These are phyloP conservation scores for Cutaneotrichosporon sp. DNA, from an alignment of 1,284 basidiomycete species.

Conservation along the genomic window DNA sequence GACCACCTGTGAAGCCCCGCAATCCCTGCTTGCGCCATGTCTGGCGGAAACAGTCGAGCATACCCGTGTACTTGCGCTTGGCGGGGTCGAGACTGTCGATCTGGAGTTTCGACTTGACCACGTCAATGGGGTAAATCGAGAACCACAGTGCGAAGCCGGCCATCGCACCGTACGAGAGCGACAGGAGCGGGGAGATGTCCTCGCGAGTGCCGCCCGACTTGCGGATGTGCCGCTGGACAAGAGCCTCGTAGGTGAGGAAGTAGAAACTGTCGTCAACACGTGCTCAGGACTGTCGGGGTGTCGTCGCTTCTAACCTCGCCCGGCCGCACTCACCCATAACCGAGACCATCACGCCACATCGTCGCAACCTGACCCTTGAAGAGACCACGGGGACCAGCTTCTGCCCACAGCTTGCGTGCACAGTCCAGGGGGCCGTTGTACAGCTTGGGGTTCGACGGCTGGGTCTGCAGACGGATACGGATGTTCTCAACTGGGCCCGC, in stretches of 20 bases:
- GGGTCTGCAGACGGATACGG: constrained; percentile 89
- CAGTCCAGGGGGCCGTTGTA: constrained; percentile 85
- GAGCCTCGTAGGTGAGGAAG: constrained; percentile 88
- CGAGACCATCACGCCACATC: constrained; percentile 75
- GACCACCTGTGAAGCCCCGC: constrained; percentile 79
- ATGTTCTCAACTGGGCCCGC: constrained; percentile 97
- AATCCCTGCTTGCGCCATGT: constrained; percentile 78
- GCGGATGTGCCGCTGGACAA: constrained; percentile 78
- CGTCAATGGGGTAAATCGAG: constrained; percentile 85
- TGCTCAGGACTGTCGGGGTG: too few relatives aligned
- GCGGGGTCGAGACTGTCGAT: constrained; percentile 76
- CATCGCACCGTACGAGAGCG: constrained; percentile 76
- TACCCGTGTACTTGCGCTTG: constrained; percentile 73
- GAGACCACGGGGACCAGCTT: constrained; percentile 70
- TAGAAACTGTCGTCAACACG: constrained; percentile 57
- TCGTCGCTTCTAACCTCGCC: too few relatives aligned
- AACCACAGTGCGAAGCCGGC: constrained; percentile 55
- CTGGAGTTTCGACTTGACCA: constrained; percentile 92
- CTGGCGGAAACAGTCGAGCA: constrained; percentile 73
- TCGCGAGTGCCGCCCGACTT: constrained; percentile 64
- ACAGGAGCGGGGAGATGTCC: constrained; percentile 68
- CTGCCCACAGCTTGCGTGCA: constrained; percentile 67
- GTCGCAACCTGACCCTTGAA: constrained; percentile 93
- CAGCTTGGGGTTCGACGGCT: constrained; percentile 62
- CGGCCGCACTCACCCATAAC: constrained; percentile 66